Conservation (phyloP, 768 basidiomycete genomes). For the Boletus edulis region DNA sequence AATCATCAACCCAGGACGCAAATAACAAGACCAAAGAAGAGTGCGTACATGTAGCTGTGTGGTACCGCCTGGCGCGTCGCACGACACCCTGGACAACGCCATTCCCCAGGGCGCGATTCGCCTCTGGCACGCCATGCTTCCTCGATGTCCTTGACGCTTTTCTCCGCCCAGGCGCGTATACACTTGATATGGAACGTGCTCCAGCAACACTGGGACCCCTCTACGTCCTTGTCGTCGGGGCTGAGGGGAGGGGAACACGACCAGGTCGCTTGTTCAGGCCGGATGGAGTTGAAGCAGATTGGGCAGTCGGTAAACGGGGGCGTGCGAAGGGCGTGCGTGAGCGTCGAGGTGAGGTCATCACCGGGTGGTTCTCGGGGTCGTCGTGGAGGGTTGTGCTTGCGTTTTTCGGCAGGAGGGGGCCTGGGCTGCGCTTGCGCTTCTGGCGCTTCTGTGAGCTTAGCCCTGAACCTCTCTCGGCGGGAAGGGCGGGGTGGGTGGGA, state of each 20-base stretch:
- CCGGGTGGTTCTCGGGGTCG: slow-evolving; percentile 18
- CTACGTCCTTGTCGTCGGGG: slow-evolving; percentile 10
- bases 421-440: not conserved
- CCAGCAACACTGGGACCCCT: slow-evolving; percentile 71
- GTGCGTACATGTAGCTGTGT: slow-evolving; percentile 54
- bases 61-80: slow-evolving; percentile 68
- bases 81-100: slow-evolving; percentile 95
- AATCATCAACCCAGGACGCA: not conserved
- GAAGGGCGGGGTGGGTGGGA: slow-evolving; percentile 11
- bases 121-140: slow-evolving; percentile 75
- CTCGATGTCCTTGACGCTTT: slow-evolving; percentile 69
- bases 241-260: slow-evolving; percentile 66
- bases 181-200: slow-evolving; percentile 90
- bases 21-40: not conserved
- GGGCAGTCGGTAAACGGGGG: slow-evolving; percentile 77
- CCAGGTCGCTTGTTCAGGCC: slow-evolving; percentile 81
- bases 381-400: slow-evolving; percentile 6
- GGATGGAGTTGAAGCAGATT: slow-evolving; percentile 80
- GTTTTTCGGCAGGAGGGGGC: not conserved
- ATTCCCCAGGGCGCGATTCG: slow-evolving; percentile 68
- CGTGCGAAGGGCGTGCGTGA: slow-evolving; percentile 62
- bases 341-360: slow-evolving; percentile 73
- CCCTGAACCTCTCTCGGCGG: slow-evolving; percentile 37
- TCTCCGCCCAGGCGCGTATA: slow-evolving; percentile 83
- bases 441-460: slow-evolving; percentile 32